phyloP scores from a whole-genome alignment of 768 basidiomycete genomes.

The Royoungia palumana region DNA sequence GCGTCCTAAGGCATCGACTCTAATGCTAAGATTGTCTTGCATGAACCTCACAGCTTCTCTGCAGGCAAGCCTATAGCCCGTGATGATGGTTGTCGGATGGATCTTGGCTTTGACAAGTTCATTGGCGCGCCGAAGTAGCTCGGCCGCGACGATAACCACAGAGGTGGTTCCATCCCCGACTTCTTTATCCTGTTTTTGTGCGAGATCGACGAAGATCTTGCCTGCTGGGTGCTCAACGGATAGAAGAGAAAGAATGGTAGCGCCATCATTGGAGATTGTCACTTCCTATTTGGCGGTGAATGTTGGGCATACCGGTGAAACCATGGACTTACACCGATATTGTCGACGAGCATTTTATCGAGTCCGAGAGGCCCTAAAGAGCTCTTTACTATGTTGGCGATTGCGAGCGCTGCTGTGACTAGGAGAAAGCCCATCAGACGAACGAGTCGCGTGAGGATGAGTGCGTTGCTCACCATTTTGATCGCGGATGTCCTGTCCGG shows the following conservation, averaged over 20 bases:
- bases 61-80: slow-evolving; percentile 95
- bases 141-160: slow-evolving; percentile 97
- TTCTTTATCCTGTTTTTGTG: slow-evolving; percentile 99
- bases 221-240: slow-evolving; percentile 97
- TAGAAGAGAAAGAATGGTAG: slow-evolving; percentile 93
- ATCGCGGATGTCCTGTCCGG: slow-evolving; percentile 94
- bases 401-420: slow-evolving; percentile 95
- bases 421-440: slow-evolving; percentile 5
- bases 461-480: slow-evolving; percentile 73
- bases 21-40: slow-evolving; percentile 95
- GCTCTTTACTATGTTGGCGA: slow-evolving; percentile 97
- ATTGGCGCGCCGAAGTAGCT: slow-evolving; percentile 91
- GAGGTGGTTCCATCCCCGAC: slow-evolving; percentile 99
- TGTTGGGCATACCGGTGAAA: background rate
- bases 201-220: slow-evolving; percentile 95
- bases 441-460: slow-evolving; percentile 1
- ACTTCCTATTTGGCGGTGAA: slow-evolving; percentile 67
- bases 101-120: slow-evolving; percentile 98
- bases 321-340: slow-evolving; percentile 74
- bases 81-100: slow-evolving; percentile 99
- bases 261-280: slow-evolving; percentile 99
- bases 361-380: slow-evolving; percentile 92
- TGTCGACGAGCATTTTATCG: slow-evolving; percentile 97
- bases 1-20: slow-evolving; percentile 86
- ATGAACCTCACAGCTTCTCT: slow-evolving; percentile 97